A percentile compares a stretch with the other conserved stretches of the same genome.
These are phyloP conservation scores for carrot (Daucus carota) DNA, from an alignment of 129 eudicot species.

Conservation along the genomic window DH1_v3.0 NC_030382.2:263001-263500, in stretches of 20 bases:
- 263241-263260: background rate
- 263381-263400: slow-evolving; percentile 29
- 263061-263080: background rate
- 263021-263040: background rate
- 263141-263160: background rate
- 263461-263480: slow-evolving; percentile 31
- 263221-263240: background rate
- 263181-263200: background rate
- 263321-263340: background rate
- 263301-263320: background rate
- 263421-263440: slow-evolving; percentile 43
- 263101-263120: background rate
- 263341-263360: slow-evolving; percentile 1
- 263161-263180: background rate
- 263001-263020: background rate
- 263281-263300: background rate
- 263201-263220: background rate
- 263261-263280: background rate
- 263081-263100: background rate
- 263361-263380: slow-evolving; percentile 7
- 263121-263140: background rate
- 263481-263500: slow-evolving; percentile 73
- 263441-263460: slow-evolving; percentile 33
- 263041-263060: background rate
- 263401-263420: slow-evolving; percentile 55